phyloP scores from a whole-genome alignment of 139 green algal genomes.

The Dunaliella primolecta region DNA sequence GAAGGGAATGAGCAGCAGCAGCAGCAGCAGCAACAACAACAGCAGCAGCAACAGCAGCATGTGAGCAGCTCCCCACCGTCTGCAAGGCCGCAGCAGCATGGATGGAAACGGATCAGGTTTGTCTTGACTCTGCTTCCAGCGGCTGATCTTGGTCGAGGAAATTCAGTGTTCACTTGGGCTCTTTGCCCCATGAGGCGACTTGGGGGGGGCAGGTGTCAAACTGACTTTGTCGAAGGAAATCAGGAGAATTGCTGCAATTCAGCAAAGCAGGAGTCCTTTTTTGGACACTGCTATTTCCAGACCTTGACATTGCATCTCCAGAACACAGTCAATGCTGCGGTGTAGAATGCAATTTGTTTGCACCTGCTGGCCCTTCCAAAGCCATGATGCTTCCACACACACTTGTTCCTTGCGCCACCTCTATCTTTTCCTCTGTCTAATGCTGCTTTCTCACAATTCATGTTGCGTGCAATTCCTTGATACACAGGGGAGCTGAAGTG shows the following conservation, averaged over 20 bases:
- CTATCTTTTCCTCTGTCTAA: too few species aligned
- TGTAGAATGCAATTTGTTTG: not conserved
- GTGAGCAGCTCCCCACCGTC: not conserved
- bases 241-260: not conserved
- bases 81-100: not conserved
- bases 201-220: not conserved
- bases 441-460: too few species aligned
- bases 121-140: too few species aligned
- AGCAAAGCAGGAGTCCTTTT: too few species aligned
- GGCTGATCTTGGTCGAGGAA: too few species aligned
- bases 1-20: constrained; percentile 8
- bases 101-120: not conserved
- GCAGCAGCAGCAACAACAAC: constrained; percentile 1
- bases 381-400: not conserved
- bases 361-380: not conserved
- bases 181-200: too few species aligned
- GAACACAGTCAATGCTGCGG: not conserved
- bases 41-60: not conserved
- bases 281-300: not conserved
- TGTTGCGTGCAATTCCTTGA: too few species aligned
- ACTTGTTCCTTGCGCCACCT: too few species aligned
- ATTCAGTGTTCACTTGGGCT: too few species aligned
- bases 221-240: not conserved
- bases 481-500: not conserved
- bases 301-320: too few species aligned